phyloP scores from a whole-genome alignment of 179 eudicot species.

The Camellia oleifera region DNA sequence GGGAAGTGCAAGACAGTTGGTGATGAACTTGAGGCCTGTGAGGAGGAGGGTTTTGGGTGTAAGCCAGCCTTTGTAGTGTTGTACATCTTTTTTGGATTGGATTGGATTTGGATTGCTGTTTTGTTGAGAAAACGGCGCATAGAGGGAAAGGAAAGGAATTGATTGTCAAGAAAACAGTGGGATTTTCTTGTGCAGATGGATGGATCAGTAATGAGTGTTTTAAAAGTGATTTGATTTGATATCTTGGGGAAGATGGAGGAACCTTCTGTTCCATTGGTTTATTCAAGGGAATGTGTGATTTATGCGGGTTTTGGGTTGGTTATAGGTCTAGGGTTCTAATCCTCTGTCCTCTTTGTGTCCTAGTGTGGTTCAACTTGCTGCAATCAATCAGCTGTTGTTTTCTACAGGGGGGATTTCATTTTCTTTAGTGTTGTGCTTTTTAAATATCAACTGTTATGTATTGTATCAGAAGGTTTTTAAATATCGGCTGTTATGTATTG shows the following conservation, averaged over 20 bases:
- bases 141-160: background rate
- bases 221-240: background rate
- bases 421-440: background rate
- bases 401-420: background rate
- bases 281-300: background rate
- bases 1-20: slow-evolving; percentile 33
- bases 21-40: slow-evolving; percentile 15
- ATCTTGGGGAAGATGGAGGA: background rate
- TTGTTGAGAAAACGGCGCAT: background rate
- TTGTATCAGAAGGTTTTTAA: no score
- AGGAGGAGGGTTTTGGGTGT: slow-evolving; percentile 24
- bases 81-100: slow-evolving; percentile 26
- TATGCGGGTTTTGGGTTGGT: background rate
- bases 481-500: no score
- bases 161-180: background rate
- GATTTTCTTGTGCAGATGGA: background rate
- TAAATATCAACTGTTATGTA: no score
- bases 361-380: background rate
- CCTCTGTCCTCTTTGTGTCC: background rate
- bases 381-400: slow-evolving; percentile 1
- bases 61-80: slow-evolving; percentile 24
- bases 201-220: background rate
- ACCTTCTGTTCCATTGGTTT: slow-evolving; percentile 2
- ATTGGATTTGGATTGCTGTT: background rate
- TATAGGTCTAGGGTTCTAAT: background rate